phyloP scores from a whole-genome alignment of 805 yeast genomes.

The Myxozyma neotropica region DNA sequence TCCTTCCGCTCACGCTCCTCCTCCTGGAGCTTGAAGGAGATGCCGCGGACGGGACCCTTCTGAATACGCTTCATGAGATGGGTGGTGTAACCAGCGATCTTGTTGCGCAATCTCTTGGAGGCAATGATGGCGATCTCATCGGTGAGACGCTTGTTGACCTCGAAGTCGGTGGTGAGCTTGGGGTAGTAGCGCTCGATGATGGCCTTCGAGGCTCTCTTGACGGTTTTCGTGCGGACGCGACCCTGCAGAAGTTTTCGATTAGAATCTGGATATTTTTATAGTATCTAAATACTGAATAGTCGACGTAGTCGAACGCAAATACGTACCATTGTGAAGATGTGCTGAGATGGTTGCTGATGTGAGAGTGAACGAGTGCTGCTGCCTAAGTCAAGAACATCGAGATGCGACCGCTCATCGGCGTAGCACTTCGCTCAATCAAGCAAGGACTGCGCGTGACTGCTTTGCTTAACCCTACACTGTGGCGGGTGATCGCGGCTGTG shows the following conservation, averaged over 20 bases:
- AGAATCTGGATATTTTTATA: too few relatives aligned
- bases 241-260: slow-evolving; percentile 58
- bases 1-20: slow-evolving; percentile 99
- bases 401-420: background rate
- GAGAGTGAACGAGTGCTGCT: background rate
- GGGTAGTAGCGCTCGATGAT: slow-evolving; percentile 99
- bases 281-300: too few relatives aligned
- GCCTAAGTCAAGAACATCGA: slow-evolving; percentile 8
- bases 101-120: slow-evolving; percentile 99
- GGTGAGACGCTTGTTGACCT: slow-evolving; percentile 99
- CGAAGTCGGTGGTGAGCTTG: slow-evolving; percentile 98
- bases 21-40: slow-evolving; percentile 99
- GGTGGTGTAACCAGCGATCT: slow-evolving; percentile 99
- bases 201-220: slow-evolving; percentile 99
- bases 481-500: background rate
- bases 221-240: slow-evolving; percentile 99
- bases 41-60: slow-evolving; percentile 99
- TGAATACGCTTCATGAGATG: slow-evolving; percentile 99
- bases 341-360: slow-evolving; percentile 1
- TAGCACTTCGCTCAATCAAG: background rate
- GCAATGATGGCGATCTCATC: slow-evolving; percentile 98
- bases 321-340: slow-evolving; percentile 20
- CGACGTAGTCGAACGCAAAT: too few relatives aligned
- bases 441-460: slow-evolving; percentile 15
- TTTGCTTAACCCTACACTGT: slow-evolving; percentile 7